Conservation (phyloP, 129 eudicot species). For the carrot (Daucus carota) region DNA sequence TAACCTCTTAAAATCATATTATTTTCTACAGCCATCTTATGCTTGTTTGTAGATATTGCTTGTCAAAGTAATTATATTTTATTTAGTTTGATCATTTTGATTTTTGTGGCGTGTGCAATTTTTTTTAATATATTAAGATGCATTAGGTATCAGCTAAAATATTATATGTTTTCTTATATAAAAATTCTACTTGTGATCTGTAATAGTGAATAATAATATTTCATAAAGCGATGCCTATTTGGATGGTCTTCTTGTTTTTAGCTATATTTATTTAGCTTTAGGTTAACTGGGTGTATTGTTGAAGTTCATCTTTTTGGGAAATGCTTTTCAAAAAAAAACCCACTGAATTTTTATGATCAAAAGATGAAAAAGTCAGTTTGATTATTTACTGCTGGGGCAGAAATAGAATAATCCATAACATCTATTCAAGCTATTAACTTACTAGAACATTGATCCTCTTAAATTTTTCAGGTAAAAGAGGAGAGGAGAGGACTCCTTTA, state of each 20-base stretch:
- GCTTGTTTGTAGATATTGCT: neutral
- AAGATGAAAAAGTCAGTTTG: neutral
- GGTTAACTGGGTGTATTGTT: neutral
- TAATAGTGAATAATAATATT: neutral
- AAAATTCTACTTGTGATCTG: neutral
- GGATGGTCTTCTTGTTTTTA: neutral
- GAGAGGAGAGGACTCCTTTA: constrained; percentile 59
- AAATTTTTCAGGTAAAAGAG: constrained; percentile 52
- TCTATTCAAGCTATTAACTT: neutral
- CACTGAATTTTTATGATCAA: neutral
- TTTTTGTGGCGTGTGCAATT: neutral
- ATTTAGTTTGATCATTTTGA: neutral
- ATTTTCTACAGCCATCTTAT: neutral
- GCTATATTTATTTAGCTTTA: neutral
- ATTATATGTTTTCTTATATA: neutral
- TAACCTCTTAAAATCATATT: neutral
- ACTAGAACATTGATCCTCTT: neutral
- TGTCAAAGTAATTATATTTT: neutral
- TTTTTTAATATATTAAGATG: neutral
- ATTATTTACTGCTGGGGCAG: neutral
- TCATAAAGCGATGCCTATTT: neutral
- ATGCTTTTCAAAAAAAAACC: neutral
- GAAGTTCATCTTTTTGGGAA: neutral
- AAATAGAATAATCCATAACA: neutral
- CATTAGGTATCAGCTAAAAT: neutral